Base-by-base conservation (phyloP, 495 filamentous ascomycete species). In the Oidiodendron maius region DNA sequence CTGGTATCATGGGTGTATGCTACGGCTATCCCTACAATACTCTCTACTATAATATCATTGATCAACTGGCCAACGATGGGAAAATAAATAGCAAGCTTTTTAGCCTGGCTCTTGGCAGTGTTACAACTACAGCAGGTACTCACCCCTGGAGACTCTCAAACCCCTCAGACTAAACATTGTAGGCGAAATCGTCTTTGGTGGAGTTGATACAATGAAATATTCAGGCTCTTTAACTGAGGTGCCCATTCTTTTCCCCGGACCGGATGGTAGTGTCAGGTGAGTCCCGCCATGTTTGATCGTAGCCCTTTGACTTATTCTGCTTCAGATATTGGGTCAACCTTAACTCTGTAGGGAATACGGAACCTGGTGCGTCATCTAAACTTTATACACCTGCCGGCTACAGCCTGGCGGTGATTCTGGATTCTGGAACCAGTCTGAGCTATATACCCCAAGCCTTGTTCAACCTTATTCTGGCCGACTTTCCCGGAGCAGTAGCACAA, bases 151-250 rank as follows among this genome's bases (percentile, higher is more conserved):
- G 35, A 2, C 52, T 24, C 26, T 23, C 2, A 44, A 55, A 41
- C 46, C 46, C 74, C 40, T 63, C 65, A 50, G 53, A 52, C 32
- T 67, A 68, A 32, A 80, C 77, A 3, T 32, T 32, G 28, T 32
- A 32, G 87, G 86, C 37, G 75, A 81, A 18, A 81, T 94, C 51
- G 74, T 91, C 24, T 94, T 94, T 52, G 88, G 88, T 16, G 88
- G 88, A 25, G 80, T 94, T 30, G 80, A 94, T 59, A 84, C 78
- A 1, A 79, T 71, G 39, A 91, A 88, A 54, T 93, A 80, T 60
- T 68, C 69, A 15, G 87, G 86, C 23, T 25, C 64, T 1, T 71
- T 94, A 2, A 63, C 52, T 15, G 54, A 40, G 3, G 13, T 58
- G 3, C 44, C 56, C 3, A 52, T 64, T 48, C 23, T 69, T 65